Base-by-base conservation (phyloP, 2,329 filamentous ascomycete species). In the Meredithiella fracta region DNA sequence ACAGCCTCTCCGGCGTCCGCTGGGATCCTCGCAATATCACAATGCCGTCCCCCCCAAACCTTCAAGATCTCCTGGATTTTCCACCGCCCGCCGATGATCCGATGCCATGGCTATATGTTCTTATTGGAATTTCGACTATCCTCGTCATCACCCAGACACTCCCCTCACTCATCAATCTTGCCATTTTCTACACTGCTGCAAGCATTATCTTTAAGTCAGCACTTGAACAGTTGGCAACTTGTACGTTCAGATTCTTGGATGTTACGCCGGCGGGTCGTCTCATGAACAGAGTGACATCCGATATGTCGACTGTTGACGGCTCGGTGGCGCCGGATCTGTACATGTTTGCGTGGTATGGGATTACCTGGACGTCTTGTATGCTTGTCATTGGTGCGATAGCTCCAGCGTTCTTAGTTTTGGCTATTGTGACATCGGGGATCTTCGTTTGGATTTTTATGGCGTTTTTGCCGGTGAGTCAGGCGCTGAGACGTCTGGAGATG, bases 211-310 rank as follows among this genome's bases (percentile, higher is more conserved):
- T 95, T 67, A 73, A 72, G 59, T 74, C 79, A 40, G 85, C 87
- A 20, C 79, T 95, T 68, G 70, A 76, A 1, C 78, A 77, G 53
- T 86, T 95, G 52, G 84, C 83, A 64, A 78, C 81, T 62, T 86
- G 89, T 0, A 90, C 83, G 0, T 94, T 96, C 69, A 80, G 88
- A 1, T 96, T 90, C 67, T 92, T 94, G 69, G 90, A 96, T 65
- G 80, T 87, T 3, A 95, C 90, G 0, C 90, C 90, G 0, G 82
- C 94, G 0, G 90, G 90, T 0, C 80, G 90, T 50, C 72, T 96
- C 59, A 95, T 95, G 86, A 96, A 96, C 66, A 79, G 90, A 6
- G 74, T 96, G 59, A 94, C 89, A 0, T 87, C 86, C 1, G 89
- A 96, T 63, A 92, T 95, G 68, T 86, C 85, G 26, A 90, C 87